Percentiles rank a stretch among this genome's conserved stretches.
Evolutionary conservation across 2,329 filamentous ascomycete species (phyloP).

Genomic region (Colletotrichum chrysophilum): DNA sequence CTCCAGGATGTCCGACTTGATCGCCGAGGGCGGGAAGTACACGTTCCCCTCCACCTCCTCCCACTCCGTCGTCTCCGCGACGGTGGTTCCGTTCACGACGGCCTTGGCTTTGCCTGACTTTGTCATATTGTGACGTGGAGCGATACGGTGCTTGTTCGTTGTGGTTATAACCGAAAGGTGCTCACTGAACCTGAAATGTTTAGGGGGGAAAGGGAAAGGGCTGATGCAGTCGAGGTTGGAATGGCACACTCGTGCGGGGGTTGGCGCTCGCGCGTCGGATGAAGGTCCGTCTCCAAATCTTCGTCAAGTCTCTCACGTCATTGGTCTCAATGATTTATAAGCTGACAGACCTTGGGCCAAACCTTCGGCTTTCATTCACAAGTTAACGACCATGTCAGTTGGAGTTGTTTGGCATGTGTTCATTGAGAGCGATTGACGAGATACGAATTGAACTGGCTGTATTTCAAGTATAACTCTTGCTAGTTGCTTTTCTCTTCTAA

Average conservation of each 20-base stretch:
- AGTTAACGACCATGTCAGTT: neutral
- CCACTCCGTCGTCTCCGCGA: conserved; percentile 57
- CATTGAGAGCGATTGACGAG: neutral
- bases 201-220: neutral
- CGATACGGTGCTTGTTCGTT: neutral
- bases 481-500: neutral
- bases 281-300: neutral
- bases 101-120: conserved; percentile 44
- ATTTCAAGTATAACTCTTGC: neutral
- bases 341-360: neutral
- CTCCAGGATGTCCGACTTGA: conserved; percentile 49
- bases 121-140: neutral
- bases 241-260: neutral
- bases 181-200: neutral
- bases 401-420: neutral
- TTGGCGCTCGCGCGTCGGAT: neutral
- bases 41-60: conserved; percentile 64
- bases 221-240: neutral
- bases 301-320: conserved; percentile 11
- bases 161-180: neutral
- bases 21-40: conserved; percentile 54
- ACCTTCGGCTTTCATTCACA: neutral
- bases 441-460: neutral
- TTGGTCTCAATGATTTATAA: conserved; percentile 18
- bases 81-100: conserved; percentile 49